Evolutionary conservation across 2,329 filamentous ascomycete genomes (phyloP).

Genomic region (Plectosphaerella plurivora): DNA sequence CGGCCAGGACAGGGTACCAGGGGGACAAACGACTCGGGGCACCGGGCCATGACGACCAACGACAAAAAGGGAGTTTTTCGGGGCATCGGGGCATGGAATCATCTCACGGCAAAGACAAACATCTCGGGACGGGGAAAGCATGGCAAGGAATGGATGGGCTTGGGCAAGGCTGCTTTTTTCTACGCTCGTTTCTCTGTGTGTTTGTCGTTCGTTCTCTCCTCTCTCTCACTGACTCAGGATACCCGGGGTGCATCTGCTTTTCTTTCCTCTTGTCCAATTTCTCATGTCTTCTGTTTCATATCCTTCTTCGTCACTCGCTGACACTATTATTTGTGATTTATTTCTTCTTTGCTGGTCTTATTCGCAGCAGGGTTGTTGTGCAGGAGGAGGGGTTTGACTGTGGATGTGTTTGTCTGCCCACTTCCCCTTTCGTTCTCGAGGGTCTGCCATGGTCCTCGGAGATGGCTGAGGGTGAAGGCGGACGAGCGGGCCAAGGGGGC

Average conservation of each 20-base stretch:
- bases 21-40: too few relatives aligned
- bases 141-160: too few relatives aligned
- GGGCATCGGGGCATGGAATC: not conserved
- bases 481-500: not conserved
- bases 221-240: not conserved
- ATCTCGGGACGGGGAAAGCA: not conserved
- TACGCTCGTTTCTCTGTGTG: too few relatives aligned
- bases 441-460: too few relatives aligned
- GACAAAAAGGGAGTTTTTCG: not conserved
- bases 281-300: not conserved
- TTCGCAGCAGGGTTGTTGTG: too few relatives aligned
- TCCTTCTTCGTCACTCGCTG: not conserved
- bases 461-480: too few relatives aligned
- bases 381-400: too few relatives aligned
- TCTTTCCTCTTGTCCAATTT: not conserved
- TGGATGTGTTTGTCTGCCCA: too few relatives aligned
- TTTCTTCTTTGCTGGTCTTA: not conserved
- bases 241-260: constrained; percentile 2
- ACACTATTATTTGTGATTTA: not conserved
- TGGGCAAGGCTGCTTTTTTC: too few relatives aligned
- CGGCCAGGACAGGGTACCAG: too few relatives aligned
- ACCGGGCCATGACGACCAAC: not conserved
- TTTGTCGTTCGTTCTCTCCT: too few relatives aligned
- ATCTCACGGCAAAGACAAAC: not conserved
- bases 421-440: too few relatives aligned